Percentiles rank a stretch among this genome's conserved stretches.
Evolutionary conservation across 257 asterid genomes (phyloP).

Genomic region (Jaltomata sinuosa): DNA sequence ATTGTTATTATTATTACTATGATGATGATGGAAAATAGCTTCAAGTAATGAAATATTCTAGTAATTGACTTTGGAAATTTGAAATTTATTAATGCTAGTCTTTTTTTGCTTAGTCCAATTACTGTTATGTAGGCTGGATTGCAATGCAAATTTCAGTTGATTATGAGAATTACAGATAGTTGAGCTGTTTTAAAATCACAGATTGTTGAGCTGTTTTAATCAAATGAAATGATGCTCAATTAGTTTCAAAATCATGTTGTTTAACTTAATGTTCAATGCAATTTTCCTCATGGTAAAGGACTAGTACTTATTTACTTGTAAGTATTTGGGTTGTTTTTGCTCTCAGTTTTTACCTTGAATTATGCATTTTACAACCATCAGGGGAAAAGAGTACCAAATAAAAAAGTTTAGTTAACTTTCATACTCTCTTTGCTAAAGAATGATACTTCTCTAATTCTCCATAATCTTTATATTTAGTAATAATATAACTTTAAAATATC

Average conservation of each 20-base stretch:
- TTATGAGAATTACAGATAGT: background rate
- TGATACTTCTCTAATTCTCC: too few species aligned
- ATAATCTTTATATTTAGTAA: too few species aligned
- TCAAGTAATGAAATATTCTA: background rate
- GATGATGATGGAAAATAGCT: background rate
- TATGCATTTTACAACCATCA: background rate
- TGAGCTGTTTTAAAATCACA: background rate
- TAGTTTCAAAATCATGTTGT: background rate
- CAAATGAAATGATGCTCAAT: background rate
- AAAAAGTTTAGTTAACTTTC: background rate
- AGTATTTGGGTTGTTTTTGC: background rate
- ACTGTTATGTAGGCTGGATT: background rate
- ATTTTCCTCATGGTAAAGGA: background rate
- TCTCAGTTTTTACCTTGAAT: background rate
- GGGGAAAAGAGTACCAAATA: background rate
- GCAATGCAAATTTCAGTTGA: background rate
- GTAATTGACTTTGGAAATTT: background rate
- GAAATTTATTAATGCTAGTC: background rate
- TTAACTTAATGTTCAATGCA: background rate
- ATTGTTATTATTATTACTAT: background rate
- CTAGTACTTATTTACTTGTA: background rate
- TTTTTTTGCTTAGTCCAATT: too few species aligned
- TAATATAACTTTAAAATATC: too few species aligned
- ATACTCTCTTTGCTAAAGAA: too few species aligned
- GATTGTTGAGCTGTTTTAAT: background rate